Percentiles rank a stretch among this genome's conserved stretches.
Evolutionary conservation across 1,284 basidiomycete species (phyloP).

Genomic region (Tremellales sp.): DNA sequence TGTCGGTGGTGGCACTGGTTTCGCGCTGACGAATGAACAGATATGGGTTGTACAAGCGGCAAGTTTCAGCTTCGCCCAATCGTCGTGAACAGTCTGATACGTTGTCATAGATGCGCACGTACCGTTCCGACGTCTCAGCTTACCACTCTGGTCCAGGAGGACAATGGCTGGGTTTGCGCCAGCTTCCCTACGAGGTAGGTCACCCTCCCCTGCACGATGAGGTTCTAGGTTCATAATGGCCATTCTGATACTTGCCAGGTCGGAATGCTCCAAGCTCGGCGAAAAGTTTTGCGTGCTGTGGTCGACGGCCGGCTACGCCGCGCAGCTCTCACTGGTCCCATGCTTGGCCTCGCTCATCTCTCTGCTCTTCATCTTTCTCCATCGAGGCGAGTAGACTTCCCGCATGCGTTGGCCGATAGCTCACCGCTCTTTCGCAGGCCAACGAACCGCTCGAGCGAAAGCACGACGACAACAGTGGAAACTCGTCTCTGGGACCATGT

Average conservation of each 20-base stretch:
- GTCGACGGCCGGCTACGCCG: constrained; percentile 44
- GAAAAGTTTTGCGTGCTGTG: constrained; percentile 46
- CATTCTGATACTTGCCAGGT: constrained; percentile 17
- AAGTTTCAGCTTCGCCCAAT: not conserved
- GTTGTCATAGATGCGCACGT: constrained; percentile 35
- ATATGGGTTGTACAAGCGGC: constrained; percentile 46
- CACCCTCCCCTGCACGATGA: not conserved
- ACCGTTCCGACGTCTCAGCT: constrained; percentile 25
- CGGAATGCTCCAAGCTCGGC: constrained; percentile 46
- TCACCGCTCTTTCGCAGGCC: constrained; percentile 17
- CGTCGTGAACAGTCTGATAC: not conserved
- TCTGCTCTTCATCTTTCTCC: constrained; percentile 47
- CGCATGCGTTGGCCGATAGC: not conserved
- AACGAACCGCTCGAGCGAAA: constrained; percentile 41
- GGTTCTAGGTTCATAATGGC: not conserved
- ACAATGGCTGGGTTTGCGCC: constrained; percentile 39
- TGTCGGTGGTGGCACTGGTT: too few species aligned
- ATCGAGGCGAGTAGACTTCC: constrained; percentile 29
- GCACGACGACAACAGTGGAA: constrained; percentile 48
- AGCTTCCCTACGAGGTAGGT: constrained; percentile 43
- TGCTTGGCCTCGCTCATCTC: constrained; percentile 43
- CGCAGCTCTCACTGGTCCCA: constrained; percentile 45
- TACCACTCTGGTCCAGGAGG: constrained; percentile 29
- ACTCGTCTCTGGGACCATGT: constrained; percentile 46
- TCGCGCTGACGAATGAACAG: constrained; percentile 19